These are phyloP conservation scores for Rubus parviflorus DNA, from an alignment of 306 rosid species.

Conservation along the genomic window DNA sequence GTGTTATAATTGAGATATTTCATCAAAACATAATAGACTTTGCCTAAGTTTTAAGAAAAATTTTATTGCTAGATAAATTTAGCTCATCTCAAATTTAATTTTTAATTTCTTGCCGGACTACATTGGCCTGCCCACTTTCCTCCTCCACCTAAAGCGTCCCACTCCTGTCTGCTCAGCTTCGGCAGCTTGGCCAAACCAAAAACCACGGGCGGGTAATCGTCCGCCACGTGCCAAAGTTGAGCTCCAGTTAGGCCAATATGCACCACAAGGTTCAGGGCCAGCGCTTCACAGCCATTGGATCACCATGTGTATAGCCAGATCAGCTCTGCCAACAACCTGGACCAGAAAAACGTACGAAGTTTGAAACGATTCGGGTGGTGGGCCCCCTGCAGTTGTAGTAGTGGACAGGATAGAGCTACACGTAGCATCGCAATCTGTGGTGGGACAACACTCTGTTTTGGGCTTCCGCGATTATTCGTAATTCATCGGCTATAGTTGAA, in stretches of 20 bases:
- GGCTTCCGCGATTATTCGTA: not conserved
- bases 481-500: conserved; percentile 18
- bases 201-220: not conserved
- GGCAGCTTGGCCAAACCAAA: not conserved
- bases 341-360: too few relatives aligned
- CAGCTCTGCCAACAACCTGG: not conserved
- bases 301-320: not conserved
- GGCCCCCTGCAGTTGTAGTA: not conserved
- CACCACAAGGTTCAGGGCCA: not conserved
- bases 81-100: too few relatives aligned
- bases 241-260: not conserved
- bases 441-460: not conserved
- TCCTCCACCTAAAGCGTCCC: not conserved
- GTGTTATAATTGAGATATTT: too few relatives aligned
- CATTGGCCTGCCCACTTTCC: not conserved
- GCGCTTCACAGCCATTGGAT: not conserved
- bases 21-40: too few relatives aligned
- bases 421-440: not conserved
- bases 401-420: conserved; percentile 1
- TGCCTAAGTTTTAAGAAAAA: too few relatives aligned
- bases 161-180: not conserved
- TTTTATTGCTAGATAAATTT: too few relatives aligned
- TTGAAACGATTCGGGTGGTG: not conserved
- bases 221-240: not conserved
- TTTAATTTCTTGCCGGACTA: too few relatives aligned